phyloP scores from a whole-genome alignment of 805 yeast genomes.

The Sugiyamaella smithiae region DNA sequence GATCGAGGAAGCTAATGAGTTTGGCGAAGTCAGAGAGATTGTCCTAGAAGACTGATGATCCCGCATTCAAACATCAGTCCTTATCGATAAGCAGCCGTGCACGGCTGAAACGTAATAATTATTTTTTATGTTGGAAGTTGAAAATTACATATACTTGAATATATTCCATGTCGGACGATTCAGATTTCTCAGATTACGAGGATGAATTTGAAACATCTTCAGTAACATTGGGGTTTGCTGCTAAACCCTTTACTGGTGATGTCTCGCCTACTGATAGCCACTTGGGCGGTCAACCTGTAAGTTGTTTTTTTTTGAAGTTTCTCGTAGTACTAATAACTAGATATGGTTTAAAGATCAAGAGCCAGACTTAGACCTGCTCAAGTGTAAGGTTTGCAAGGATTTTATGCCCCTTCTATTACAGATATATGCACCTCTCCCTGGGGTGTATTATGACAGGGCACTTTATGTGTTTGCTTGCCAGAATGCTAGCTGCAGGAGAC shows the following conservation, averaged over 20 bases:
- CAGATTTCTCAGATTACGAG: conserved; percentile 38
- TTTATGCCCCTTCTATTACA: conserved; percentile 70
- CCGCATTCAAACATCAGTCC: not conserved
- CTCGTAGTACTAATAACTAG: not conserved
- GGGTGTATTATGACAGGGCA: conserved; percentile 71
- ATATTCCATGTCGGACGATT: conserved; percentile 18
- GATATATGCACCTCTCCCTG: conserved; percentile 74
- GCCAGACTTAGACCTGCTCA: conserved; percentile 50
- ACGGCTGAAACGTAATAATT: not conserved
- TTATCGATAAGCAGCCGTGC: conserved; percentile 2
- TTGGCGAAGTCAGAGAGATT: conserved; percentile 27
- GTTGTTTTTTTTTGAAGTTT: not conserved
- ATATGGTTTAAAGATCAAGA: conserved; percentile 64
- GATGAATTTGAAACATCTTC: conserved; percentile 31
- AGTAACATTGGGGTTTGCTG: conserved; percentile 38
- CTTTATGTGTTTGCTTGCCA: conserved; percentile 78
- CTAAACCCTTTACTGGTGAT: conserved; percentile 22
- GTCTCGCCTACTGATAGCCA: conserved; percentile 17
- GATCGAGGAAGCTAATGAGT: conserved; percentile 80
- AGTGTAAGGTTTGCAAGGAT: conserved; percentile 64
- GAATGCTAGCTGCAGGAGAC: conserved; percentile 60
- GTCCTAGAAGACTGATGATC: conserved; percentile 19
- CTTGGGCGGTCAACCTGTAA: conserved; percentile 12
- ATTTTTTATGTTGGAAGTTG: not conserved
- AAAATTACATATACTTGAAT: too few species aligned